These are phyloP conservation scores for Decorospora gaudefroyi DNA, from an alignment of 2,329 filamentous ascomycete genomes.

Conservation along the genomic window DNA sequence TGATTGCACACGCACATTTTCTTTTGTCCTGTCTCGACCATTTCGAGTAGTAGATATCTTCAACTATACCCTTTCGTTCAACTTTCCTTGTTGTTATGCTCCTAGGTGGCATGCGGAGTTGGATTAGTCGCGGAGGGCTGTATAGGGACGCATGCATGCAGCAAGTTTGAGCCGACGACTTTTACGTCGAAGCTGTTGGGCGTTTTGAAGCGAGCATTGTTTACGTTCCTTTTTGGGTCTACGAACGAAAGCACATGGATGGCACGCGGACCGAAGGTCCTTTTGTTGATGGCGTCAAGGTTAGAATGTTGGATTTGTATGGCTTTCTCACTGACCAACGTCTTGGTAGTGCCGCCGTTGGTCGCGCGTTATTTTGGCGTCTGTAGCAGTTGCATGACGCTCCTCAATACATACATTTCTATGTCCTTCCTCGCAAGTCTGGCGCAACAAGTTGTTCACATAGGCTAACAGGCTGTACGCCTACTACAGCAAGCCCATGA, in stretches of 20 bases:
- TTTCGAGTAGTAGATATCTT: slow-evolving; percentile 18
- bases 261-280: neutral
- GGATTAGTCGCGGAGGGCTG: neutral
- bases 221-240: neutral
- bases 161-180: slow-evolving; percentile 3
- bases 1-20: slow-evolving; percentile 15
- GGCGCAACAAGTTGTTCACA: no score
- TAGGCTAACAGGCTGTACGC: no score
- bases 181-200: neutral
- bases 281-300: slow-evolving; percentile 6
- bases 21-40: slow-evolving; percentile 18
- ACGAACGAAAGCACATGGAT: slow-evolving; percentile 6
- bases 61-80: slow-evolving; percentile 33
- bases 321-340: no score
- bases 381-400: no score
- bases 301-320: neutral
- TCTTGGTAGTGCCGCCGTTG: no score
- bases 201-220: slow-evolving; percentile 10
- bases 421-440: no score
- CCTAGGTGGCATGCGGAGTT: neutral
- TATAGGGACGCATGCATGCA: slow-evolving; percentile 2
- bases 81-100: neutral
- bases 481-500: no score
- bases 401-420: no score
- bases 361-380: no score